Evolutionary conservation across 2,329 filamentous ascomycete species (phyloP), one percentile per base, ranked within the genome.

Genomic region (Rhynchosporium graminicola): DNA sequence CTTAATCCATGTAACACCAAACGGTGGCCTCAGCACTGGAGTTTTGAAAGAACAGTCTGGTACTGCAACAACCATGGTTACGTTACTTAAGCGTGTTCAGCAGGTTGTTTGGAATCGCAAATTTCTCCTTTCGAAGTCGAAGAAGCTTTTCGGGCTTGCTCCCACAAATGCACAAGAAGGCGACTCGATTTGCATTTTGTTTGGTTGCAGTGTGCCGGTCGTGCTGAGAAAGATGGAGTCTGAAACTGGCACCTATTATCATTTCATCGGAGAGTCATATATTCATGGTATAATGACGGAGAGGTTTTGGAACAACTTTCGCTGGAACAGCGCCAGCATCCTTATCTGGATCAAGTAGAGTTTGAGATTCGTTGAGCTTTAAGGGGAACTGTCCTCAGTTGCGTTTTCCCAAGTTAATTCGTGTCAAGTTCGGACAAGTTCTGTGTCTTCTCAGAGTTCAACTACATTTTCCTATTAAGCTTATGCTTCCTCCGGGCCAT

Each of bases 171-270:
- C 48, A 5, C 10, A 57, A n/a, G 20, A 20, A 28, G 57, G 59
- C 1, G 66, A 69, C 51, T 26, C 67, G 12, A 47, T 70, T 20
- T 70, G 67, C 60, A 62, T 70, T 26, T 46, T 70, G 12, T 65
- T 64, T 55, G 68, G 68, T 3, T 70, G 67, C 55, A 68, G 62
- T 46, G 68, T 70, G 0, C 67, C 68, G 2, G 67, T 70, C 5
- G 60, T 70, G 1, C 36, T 68, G 1, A 60, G 60, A 10, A 29
- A 55, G 29, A 29, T 42, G 20, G 36, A 42, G 9, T 36, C 40
- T 3, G 46, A 15, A 3, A 36, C 12, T n/a, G 28, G n/a, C 8
- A 12, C 28, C 7, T 20, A 40, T 7, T 54, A 46, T 28, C n/a
- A 47, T n/a, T 62, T 70, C 13, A 48, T 68, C 33, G 68, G 68